Evolutionary conservation across 305 asterid species (phyloP).

Genomic region (Fraxinus albicans): DNA sequence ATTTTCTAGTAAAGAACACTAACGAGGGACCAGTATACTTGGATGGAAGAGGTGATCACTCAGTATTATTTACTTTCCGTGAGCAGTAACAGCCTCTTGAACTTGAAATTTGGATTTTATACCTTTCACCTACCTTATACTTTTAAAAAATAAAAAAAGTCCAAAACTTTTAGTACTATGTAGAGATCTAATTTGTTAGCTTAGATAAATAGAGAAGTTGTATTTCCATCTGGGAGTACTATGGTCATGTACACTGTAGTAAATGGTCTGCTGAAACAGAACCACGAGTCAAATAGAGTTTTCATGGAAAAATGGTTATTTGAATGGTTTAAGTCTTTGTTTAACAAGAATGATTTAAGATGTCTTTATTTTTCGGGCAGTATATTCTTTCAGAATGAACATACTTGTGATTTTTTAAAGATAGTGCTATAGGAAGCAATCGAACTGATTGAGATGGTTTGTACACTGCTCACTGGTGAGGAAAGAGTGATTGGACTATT

Average conservation of each 20-base stretch:
- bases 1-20: background rate
- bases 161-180: background rate
- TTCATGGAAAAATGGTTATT: background rate
- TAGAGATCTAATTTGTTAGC: background rate
- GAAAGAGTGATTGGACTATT: background rate
- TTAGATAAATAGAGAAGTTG: background rate
- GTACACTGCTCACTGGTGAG: background rate
- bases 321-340: background rate
- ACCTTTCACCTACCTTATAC: background rate
- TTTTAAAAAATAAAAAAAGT: background rate
- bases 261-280: background rate
- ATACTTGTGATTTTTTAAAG: background rate
- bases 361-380: background rate
- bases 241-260: background rate
- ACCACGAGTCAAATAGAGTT: background rate
- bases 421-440: background rate
- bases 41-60: background rate
- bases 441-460: background rate
- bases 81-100: background rate
- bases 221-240: background rate
- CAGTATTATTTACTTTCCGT: background rate
- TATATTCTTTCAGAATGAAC: background rate
- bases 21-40: background rate
- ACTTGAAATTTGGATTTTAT: background rate
- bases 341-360: background rate